These are phyloP conservation scores for Gyrodon lividus DNA, from an alignment of 768 basidiomycete genomes.

Conservation along the genomic window DNA sequence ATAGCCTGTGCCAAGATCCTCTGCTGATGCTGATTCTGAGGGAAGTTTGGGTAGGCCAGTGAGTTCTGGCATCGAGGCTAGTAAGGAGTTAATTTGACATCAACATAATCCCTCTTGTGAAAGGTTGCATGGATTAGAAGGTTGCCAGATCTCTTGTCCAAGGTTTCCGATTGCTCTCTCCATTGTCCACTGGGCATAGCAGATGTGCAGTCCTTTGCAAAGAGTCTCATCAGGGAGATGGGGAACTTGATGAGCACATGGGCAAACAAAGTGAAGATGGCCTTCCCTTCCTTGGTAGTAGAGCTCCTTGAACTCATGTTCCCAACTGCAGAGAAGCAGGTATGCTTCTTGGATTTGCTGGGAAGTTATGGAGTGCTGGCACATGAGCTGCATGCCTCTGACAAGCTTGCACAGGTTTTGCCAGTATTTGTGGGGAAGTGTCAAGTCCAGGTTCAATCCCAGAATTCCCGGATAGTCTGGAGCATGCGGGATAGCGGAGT, in stretches of 20 bases:
- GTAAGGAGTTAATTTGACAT: conserved; percentile 17
- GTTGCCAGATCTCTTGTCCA: conserved; percentile 25
- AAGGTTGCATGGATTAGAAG: conserved; percentile 28
- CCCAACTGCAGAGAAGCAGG: conserved; percentile 17
- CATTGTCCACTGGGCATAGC: conserved; percentile 30
- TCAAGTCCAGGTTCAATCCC: no score
- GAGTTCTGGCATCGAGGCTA: conserved; percentile 13
- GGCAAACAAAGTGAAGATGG: conserved; percentile 28
- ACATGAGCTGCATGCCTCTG: no score
- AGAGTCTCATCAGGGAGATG: conserved; percentile 26
- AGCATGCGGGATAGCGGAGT: no score
- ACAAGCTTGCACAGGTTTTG: no score
- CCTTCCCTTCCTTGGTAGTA: conserved; percentile 23
- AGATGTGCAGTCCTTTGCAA: conserved; percentile 20
- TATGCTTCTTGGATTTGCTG: no score
- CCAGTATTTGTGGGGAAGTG: no score
- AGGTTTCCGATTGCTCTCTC: conserved; percentile 28
- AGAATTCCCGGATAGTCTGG: no score
- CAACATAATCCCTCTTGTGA: conserved; percentile 21
- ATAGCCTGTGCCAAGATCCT: conserved; percentile 23
- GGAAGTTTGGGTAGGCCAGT: conserved; percentile 1
- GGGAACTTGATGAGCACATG: conserved; percentile 21
- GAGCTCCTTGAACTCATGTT: conserved; percentile 26
- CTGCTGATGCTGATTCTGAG: not conserved
- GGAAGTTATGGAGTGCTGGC: no score